Conservation (phyloP, 2,329 filamentous ascomycete species). For the Neonectria sp. region DNA sequence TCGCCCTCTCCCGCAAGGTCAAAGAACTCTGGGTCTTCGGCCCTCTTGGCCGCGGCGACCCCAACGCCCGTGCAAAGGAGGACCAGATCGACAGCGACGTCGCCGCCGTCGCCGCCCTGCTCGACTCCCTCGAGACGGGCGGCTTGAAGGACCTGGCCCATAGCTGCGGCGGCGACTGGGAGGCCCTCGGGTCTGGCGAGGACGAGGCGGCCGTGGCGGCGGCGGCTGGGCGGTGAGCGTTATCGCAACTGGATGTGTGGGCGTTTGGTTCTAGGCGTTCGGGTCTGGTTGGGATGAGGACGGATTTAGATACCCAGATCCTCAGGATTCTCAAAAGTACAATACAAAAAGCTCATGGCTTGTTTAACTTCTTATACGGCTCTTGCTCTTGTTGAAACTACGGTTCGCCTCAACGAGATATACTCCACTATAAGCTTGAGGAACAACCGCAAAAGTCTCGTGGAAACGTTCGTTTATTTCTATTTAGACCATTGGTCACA, state of each 20-base stretch:
- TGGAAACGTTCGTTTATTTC: not conserved
- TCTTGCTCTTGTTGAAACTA: not conserved
- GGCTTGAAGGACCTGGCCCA: conserved; percentile 54
- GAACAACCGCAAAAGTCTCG: not conserved
- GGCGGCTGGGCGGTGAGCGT: conserved; percentile 4
- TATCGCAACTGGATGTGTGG: not conserved
- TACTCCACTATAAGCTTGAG: not conserved
- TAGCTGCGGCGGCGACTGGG: conserved; percentile 56
- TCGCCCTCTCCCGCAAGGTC: conserved; percentile 60
- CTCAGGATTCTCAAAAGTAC: conserved; percentile 18
- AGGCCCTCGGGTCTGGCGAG: conserved; percentile 41
- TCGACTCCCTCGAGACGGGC: conserved; percentile 53
- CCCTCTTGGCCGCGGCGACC: conserved; percentile 57
- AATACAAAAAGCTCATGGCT: not conserved
- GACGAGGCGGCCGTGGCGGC: conserved; percentile 27
- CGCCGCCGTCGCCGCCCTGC: conserved; percentile 51
- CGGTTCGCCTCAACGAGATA: not conserved
- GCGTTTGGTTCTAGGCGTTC: conserved; percentile 5
- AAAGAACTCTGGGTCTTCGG: conserved; percentile 64
- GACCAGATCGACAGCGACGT: conserved; percentile 56
- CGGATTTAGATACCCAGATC: conserved; percentile 36
- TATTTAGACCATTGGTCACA: not conserved
- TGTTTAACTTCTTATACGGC: not conserved
- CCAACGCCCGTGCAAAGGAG: conserved; percentile 53
- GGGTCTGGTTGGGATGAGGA: conserved; percentile 10